Conservation (phyloP, 2,329 filamentous ascomycete species). For the Pseudogymnoascus verrucosus region DNA sequence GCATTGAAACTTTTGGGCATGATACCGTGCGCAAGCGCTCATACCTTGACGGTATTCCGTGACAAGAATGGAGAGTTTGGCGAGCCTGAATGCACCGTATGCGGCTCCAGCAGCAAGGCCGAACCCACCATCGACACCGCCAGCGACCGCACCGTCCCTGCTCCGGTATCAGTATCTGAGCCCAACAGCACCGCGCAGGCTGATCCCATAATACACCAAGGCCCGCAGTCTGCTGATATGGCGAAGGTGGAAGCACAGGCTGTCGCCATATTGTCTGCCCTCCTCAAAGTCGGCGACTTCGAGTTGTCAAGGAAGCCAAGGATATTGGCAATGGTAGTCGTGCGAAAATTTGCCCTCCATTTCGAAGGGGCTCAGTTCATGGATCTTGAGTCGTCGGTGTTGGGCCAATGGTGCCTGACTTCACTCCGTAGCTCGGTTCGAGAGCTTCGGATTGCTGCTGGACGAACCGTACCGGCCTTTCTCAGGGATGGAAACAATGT, state of each 20-base stretch:
- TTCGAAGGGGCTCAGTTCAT: conserved; percentile 50
- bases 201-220: not conserved
- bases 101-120: conserved; percentile 19
- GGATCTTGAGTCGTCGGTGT: conserved; percentile 56
- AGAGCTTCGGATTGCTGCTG: conserved; percentile 76
- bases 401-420: conserved; percentile 75
- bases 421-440: conserved; percentile 76
- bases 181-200: not conserved
- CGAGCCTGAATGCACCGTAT: conserved; percentile 23
- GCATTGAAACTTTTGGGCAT: conserved; percentile 48
- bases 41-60: conserved; percentile 31
- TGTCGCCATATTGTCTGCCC: not conserved
- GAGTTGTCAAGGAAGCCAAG: conserved; percentile 51
- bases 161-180: not conserved
- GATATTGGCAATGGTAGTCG: conserved; percentile 61
- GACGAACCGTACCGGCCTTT: conserved; percentile 33
- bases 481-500: conserved; percentile 40
- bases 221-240: conserved; percentile 24
- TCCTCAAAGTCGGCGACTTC: conserved; percentile 31
- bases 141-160: not conserved
- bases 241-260: conserved; percentile 22
- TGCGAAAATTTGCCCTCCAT: conserved; percentile 64
- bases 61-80: conserved; percentile 23
- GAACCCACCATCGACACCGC: conserved; percentile 13
- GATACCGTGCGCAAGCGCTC: conserved; percentile 47